These are phyloP conservation scores for Ochetophila trinervis DNA, from an alignment of 306 rosid genomes.

Conservation along the genomic window DNA sequence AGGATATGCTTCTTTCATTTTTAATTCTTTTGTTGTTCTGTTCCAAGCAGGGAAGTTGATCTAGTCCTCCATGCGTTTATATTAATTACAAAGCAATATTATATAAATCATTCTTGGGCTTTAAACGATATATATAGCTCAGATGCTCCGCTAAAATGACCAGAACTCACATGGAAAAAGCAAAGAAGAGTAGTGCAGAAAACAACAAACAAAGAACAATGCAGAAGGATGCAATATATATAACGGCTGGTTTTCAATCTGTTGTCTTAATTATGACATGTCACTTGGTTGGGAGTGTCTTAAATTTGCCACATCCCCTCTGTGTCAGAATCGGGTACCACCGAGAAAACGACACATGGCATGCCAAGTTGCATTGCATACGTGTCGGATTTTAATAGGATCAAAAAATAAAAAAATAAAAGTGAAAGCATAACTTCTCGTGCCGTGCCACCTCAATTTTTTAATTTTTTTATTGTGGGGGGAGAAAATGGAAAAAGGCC, in stretches of 20 bases:
- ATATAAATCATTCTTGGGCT: too few relatives aligned
- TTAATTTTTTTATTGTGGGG: too few relatives aligned
- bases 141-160: not conserved
- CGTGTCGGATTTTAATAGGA: conserved; percentile 7
- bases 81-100: too few relatives aligned
- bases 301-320: conserved; percentile 15
- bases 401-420: not conserved
- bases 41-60: too few relatives aligned
- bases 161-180: not conserved
- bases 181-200: not conserved
- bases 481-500: too few relatives aligned
- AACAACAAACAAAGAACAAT: conserved; percentile 8
- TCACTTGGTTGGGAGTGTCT: conserved; percentile 9
- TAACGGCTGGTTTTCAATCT: not conserved
- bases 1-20: too few relatives aligned
- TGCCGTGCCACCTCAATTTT: not conserved
- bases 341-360: conserved; percentile 14
- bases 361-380: conserved; percentile 2
- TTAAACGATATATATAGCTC: too few relatives aligned
- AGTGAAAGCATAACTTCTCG: not conserved
- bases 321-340: conserved; percentile 23
- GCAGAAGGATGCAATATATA: conserved; percentile 8
- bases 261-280: conserved; percentile 7
- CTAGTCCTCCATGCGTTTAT: too few relatives aligned
- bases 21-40: too few relatives aligned